Base-by-base conservation (phyloP, 169 alveolate species). In the Cryptosporidium xiaoi region DNA sequence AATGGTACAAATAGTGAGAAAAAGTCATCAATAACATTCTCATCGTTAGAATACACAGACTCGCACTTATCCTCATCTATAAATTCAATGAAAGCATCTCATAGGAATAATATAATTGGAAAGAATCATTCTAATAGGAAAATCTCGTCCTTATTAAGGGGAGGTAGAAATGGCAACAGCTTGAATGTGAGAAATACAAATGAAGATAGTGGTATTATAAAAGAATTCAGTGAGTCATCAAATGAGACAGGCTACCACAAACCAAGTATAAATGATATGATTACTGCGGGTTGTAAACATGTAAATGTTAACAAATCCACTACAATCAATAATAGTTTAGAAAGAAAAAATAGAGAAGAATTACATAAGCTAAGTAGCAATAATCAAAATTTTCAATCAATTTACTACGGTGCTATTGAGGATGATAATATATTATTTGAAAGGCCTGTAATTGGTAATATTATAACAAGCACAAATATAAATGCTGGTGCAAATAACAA, bases 1-100 rank as follows among this genome's bases (percentile, higher is more conserved):
- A 53, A 53, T 13, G 29, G 29, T 12, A 53, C 29, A 4, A 66
- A 50, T 66, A 46, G 50, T 53, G 53, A 27, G 3, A n/a, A 56
- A n/a, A 69, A 69, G 15, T 53, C 68, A 8, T 53, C 83, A 13
- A 10, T 69, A 33, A 51, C 83, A 16, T 31, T 69, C 10, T 69
- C 83, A n/a, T 69, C 83, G 13, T 51, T 69, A 24, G 83, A 69
- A 31, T 53, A 69, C 31, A 69, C 83, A n/a, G 83, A 69, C 48
- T 69, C 83, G 5, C 83, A 69, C 7, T 69, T 69, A 51, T 69
- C 83, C 16, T 69, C 83, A 5, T 69, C 83, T 13, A 69, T 69
- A 31, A 69, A 69, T 55, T 69, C 83, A 3, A 69, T 69, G 66
- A 69, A 69, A 51, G 40, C 51, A 8, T 69, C 83, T 10, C 83